Evolutionary conservation across 192 early-diverging fungal genomes (phyloP).

Genomic region (Entomortierella chlamydospora): DNA sequence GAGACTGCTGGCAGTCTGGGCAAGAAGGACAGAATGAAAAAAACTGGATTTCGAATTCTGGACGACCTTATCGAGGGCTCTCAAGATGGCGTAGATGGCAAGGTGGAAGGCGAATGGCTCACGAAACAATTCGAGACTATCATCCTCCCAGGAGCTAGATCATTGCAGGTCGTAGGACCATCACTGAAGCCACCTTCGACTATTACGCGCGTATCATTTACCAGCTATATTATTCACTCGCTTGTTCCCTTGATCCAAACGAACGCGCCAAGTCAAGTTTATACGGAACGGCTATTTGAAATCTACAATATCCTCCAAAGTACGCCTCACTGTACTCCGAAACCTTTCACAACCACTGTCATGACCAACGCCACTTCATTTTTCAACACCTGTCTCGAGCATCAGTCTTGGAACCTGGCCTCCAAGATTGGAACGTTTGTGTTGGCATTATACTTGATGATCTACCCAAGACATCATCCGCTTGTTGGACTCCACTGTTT

Average conservation of each 20-base stretch:
- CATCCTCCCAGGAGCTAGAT: conserved; percentile 31
- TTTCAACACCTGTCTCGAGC: conserved; percentile 57
- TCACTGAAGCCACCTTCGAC: conserved; percentile 19
- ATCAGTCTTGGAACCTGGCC: conserved; percentile 48
- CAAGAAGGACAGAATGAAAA: background rate
- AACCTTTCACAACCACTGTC: conserved; percentile 51
- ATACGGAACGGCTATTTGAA: conserved; percentile 30
- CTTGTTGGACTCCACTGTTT: conserved; percentile 59
- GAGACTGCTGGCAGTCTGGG: background rate
- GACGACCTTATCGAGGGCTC: conserved; percentile 34
- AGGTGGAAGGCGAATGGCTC: conserved; percentile 38
- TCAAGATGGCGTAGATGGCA: conserved; percentile 28
- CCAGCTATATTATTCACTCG: conserved; percentile 42
- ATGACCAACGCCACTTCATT: conserved; percentile 53
- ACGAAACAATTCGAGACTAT: conserved; percentile 46
- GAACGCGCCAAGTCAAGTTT: conserved; percentile 10
- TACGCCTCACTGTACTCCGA: conserved; percentile 14
- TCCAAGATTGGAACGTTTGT: conserved; percentile 59
- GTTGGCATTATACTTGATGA: conserved; percentile 58
- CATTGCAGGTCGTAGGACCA: conserved; percentile 21
- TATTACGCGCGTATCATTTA: conserved; percentile 30
- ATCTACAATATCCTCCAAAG: conserved; percentile 22
- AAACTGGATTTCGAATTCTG: conserved; percentile 30
- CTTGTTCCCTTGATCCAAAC: conserved; percentile 45
- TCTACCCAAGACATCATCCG: conserved; percentile 63